These are phyloP conservation scores for Lachancea thermotolerans DNA, from an alignment of 805 yeast species.

Conservation along the genomic window DNA sequence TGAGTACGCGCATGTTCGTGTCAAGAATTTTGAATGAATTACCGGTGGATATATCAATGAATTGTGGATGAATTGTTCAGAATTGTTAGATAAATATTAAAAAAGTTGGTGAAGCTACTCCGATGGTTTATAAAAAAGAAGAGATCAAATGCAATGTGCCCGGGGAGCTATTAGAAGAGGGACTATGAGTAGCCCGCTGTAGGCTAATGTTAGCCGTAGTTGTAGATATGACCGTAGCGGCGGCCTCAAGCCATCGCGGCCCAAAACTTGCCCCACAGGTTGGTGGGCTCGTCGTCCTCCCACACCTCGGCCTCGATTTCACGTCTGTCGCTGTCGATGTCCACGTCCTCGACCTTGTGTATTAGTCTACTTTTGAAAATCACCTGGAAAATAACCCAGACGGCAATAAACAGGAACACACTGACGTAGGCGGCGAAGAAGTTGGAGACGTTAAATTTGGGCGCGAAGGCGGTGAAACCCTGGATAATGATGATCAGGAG, in stretches of 20 bases:
- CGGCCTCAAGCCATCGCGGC: conserved; percentile 11
- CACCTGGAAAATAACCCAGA: conserved; percentile 51
- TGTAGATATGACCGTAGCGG: no score
- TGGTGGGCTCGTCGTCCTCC: conserved; percentile 46
- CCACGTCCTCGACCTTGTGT: conserved; percentile 52
- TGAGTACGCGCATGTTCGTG: no score
- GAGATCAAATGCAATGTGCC: no score
- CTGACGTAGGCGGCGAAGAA: conserved; percentile 73
- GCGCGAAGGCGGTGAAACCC: conserved; percentile 61
- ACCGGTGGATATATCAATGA: no score
- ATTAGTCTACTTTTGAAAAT: conserved; percentile 43
- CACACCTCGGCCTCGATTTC: conserved; percentile 53
- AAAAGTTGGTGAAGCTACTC: no score
- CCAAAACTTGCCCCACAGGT: conserved; percentile 53
- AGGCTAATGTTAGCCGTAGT: no score
- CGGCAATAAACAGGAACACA: conserved; percentile 47
- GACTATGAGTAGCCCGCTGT: no score
- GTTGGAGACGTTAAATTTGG: conserved; percentile 41
- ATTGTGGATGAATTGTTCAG: no score
- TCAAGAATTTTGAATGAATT: no score
- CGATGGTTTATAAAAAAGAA: no score
- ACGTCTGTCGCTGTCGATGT: conserved; percentile 61
- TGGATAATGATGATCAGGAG: conserved; percentile 58
- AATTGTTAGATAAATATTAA: no score
- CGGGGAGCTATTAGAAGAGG: no score